phyloP scores from a whole-genome alignment of 2,329 filamentous ascomycete species.

The Pseudocercospora musae region DNA sequence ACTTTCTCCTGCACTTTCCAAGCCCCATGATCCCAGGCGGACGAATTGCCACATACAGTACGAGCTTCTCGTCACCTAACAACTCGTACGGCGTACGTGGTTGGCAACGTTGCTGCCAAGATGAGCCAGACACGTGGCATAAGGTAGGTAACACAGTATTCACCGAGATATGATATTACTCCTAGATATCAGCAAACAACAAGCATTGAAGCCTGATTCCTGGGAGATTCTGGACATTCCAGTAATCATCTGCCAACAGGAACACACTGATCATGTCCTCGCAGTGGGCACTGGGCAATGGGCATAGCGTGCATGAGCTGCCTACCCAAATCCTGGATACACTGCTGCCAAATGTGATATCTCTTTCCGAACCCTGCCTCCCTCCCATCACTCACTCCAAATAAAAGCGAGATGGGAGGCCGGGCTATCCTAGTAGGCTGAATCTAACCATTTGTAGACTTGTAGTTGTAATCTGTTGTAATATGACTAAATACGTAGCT shows the following conservation, averaged over 20 bases:
- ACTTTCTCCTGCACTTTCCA: not conserved
- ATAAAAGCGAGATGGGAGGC: too few relatives aligned
- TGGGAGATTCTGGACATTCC: too few relatives aligned
- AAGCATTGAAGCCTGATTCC: not conserved
- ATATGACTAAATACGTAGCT: too few relatives aligned
- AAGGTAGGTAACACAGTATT: too few relatives aligned
- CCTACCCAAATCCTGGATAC: not conserved
- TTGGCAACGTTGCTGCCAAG: not conserved
- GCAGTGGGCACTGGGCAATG: not conserved
- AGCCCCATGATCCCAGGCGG: not conserved
- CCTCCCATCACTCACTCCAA: too few relatives aligned
- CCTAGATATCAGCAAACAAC: not conserved
- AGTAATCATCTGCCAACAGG: not conserved
- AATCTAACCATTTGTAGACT: too few relatives aligned
- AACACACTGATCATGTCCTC: not conserved
- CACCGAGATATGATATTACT: too few relatives aligned
- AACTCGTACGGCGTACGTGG: not conserved
- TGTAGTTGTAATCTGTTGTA: too few relatives aligned
- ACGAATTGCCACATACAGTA: not conserved
- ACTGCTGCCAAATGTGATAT: not conserved
- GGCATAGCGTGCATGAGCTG: not conserved
- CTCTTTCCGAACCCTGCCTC: not conserved
- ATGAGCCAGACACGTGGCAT: not conserved
- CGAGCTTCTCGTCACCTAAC: not conserved
- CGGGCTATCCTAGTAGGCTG: too few relatives aligned